Evolutionary conservation across 2,329 filamentous ascomycete species (phyloP), one percentile per base, ranked within the genome.

Genomic region (Fusarium sp.): DNA sequence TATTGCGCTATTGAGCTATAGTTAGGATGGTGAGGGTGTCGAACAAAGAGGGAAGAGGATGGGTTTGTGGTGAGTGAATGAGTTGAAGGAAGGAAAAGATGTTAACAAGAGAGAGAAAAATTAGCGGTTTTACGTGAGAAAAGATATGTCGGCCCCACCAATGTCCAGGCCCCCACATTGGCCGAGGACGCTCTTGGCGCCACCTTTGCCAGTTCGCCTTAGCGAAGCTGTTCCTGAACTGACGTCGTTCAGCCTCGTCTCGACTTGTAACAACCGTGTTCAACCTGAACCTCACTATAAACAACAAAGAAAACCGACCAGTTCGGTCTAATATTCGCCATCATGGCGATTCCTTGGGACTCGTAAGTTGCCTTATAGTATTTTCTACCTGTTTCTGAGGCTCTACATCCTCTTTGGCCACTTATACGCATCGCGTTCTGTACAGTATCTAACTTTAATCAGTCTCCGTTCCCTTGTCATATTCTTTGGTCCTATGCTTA

Each of bases 401-500:
- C 20, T 37, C 15, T 25, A 40, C 46, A 10, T 10, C 22, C 17
- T 22, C n/a, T 10, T 23, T 22, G 22, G 11, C 48, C 55, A 44
- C 51, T 65, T 50, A 58, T 52, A 65, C 56, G 27, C 43, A 53
- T 51, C 37, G 30, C 33, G 33, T 33, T 33, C 48, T 27, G 33
- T 33, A 39, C 48, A 48, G 45, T 33, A 43, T 23, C 59, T 67
- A 67, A 69, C 62, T 20, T 56, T 44, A 33, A 50, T 35, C 67
- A 87, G 84, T 53, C 80, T 88, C 73, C 85, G 85, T 69, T 84
- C 85, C 72, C 80, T 88, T 67, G 76, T 84, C 73, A 77, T 89
- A 74, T 85, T 89, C 81, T 84, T 94, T 76, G 92, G 90, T 4
- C 92, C 92, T 32, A 83, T 92, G 67, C 81, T 94, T 68, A 78